A percentile compares a stretch with the other conserved stretches of the same genome.
Conservation (phyloP, 192 early-diverging fungal species). For the Coemansia sp. region DNA sequence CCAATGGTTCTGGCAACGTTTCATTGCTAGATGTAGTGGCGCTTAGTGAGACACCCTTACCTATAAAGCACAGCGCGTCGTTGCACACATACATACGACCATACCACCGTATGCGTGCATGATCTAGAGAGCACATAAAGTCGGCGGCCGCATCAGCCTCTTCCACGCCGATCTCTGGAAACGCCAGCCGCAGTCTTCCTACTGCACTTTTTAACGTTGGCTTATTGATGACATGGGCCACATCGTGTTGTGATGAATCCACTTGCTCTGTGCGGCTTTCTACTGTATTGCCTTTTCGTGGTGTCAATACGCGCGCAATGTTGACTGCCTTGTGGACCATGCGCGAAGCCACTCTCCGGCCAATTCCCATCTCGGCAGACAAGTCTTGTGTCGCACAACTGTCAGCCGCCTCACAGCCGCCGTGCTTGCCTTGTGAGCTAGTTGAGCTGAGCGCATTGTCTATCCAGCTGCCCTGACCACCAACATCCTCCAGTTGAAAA, state of each 20-base stretch:
- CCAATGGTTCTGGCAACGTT: not conserved
- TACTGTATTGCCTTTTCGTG: not conserved
- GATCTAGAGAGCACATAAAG: slow-evolving; percentile 46
- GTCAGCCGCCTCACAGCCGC: not conserved
- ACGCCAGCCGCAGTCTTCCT: slow-evolving; percentile 10
- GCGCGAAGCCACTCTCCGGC: slow-evolving; percentile 12
- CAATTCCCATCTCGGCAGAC: not conserved
- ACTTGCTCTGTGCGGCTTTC: not conserved
- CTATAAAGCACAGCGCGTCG: slow-evolving; percentile 30
- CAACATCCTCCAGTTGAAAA: not conserved
- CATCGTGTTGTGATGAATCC: not conserved
- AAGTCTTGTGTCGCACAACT: too few relatives aligned
- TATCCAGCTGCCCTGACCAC: not conserved
- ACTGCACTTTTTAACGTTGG: too few relatives aligned
- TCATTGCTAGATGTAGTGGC: not conserved
- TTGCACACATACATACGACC: slow-evolving; percentile 37
- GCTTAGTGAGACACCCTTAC: slow-evolving; percentile 27
- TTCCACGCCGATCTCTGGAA: slow-evolving; percentile 16
- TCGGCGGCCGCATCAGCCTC: slow-evolving; percentile 2
- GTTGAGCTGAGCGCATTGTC: slow-evolving; percentile 2
- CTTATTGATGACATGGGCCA: too few relatives aligned
- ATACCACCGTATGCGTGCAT: slow-evolving; percentile 47
- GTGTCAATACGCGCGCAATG: slow-evolving; percentile 11
- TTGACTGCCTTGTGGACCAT: slow-evolving; percentile 12
- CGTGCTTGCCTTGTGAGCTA: not conserved